Percentiles rank a stretch among this genome's conserved stretches.
Evolutionary conservation across 1,284 basidiomycete species (phyloP).

Genomic region (Wolfiporia cocos): DNA sequence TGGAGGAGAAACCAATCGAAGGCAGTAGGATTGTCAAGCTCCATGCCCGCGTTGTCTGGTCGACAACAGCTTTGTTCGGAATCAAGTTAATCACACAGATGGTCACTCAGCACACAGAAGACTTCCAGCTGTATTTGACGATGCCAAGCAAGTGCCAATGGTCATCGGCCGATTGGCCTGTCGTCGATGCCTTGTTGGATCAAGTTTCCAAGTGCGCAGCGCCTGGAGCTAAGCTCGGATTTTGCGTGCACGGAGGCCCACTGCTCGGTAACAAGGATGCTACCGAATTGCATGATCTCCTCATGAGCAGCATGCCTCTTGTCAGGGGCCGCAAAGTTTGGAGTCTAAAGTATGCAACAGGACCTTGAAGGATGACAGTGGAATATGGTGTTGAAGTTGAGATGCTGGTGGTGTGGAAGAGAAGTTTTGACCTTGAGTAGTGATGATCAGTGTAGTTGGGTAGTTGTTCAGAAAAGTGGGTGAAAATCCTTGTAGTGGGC

Average conservation of each 20-base stretch:
- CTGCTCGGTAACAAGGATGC: no score
- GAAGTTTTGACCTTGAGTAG: no score
- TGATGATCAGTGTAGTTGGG: no score
- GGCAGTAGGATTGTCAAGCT: conserved; percentile 1
- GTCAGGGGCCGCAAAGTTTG: no score
- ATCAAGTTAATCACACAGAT: conserved; percentile 5
- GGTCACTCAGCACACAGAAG: background rate
- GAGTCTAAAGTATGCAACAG: no score
- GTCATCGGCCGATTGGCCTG: background rate
- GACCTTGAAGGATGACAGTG: no score
- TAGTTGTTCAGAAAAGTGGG: no score
- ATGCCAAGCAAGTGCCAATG: background rate
- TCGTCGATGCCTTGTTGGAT: background rate
- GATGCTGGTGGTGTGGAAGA: no score
- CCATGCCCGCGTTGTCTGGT: conserved; percentile 4
- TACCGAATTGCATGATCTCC: no score
- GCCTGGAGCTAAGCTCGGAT: background rate
- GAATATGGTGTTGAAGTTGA: no score
- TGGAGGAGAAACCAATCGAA: background rate
- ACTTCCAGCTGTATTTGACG: conserved; percentile 1
- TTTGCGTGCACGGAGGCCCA: background rate
- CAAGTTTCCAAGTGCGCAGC: background rate
- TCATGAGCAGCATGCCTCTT: no score
- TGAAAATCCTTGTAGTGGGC: no score
- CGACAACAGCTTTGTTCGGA: conserved; percentile 1